phyloP scores from a whole-genome alignment of 768 basidiomycete species.

The Sporobolomyces pararoseus region DNA sequence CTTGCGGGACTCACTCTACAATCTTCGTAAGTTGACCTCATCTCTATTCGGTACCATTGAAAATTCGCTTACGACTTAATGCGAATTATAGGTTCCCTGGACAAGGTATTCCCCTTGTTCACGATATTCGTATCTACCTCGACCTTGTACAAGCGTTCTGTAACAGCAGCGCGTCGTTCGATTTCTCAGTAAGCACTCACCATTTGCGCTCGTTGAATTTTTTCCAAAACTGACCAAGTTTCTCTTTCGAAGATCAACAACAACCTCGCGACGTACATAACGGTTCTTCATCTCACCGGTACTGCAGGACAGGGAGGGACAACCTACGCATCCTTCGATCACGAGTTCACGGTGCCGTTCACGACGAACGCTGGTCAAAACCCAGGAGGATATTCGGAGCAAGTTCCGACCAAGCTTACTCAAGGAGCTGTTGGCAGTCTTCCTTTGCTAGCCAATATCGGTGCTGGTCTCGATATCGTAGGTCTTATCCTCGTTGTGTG shows the following conservation, averaged over 20 bases:
- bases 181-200: conserved; percentile 4
- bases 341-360: conserved; percentile 59
- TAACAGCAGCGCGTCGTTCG: conserved; percentile 13
- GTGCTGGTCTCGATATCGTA: conserved; percentile 25
- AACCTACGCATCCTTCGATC: conserved; percentile 60
- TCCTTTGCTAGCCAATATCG: conserved; percentile 14
- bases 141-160: conserved; percentile 53
- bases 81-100: conserved; percentile 16
- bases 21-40: conserved; percentile 30
- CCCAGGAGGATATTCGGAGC: conserved; percentile 55
- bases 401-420: conserved; percentile 22
- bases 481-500: neutral
- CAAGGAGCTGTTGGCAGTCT: conserved; percentile 17
- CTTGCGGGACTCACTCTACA: conserved; percentile 59
- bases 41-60: neutral
- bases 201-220: neutral
- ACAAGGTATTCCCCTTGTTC: conserved; percentile 49
- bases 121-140: conserved; percentile 58
- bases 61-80: neutral
- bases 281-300: conserved; percentile 59
- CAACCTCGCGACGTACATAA: conserved; percentile 59
- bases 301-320: conserved; percentile 55
- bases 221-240: conserved; percentile 52
- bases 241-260: conserved; percentile 23
- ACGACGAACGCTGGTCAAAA: conserved; percentile 51